These are phyloP conservation scores for Fusarium continuum DNA, from an alignment of 2,329 filamentous ascomycete genomes.

Conservation along the genomic window DNA sequence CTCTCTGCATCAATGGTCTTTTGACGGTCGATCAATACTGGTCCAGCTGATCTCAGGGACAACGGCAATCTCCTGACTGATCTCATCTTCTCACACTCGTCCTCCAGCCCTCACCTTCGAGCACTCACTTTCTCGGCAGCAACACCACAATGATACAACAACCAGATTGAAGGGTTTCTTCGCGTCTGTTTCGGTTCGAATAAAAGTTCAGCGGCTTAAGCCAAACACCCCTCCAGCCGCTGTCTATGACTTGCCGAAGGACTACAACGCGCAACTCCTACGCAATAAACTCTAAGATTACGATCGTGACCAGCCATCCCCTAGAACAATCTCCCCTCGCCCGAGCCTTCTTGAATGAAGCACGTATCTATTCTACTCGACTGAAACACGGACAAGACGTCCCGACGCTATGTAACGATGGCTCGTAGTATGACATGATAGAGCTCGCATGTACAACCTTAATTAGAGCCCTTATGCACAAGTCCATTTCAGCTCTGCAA, in stretches of 20 bases:
- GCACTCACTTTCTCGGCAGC: neutral
- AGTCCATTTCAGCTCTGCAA: constrained; percentile 2
- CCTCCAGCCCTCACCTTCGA: neutral
- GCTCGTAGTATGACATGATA: neutral
- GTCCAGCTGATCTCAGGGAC: neutral
- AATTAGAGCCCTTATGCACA: neutral
- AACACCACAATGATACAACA: neutral
- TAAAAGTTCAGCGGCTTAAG: constrained; percentile 6
- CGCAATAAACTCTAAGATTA: neutral
- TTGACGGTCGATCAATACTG: neutral
- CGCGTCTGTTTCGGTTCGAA: neutral
- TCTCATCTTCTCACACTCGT: neutral
- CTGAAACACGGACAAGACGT: neutral
- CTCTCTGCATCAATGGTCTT: neutral
- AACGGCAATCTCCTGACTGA: neutral
- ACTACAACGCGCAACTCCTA: neutral
- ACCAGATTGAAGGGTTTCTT: neutral
- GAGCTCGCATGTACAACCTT: constrained; percentile 11
- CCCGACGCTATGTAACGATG: constrained; percentile 2
- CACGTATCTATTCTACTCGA: neutral
- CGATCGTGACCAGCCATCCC: neutral
- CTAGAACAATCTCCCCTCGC: neutral
- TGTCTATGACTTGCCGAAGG: neutral
- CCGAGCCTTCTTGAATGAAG: neutral
- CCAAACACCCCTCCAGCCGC: neutral